phyloP scores from a whole-genome alignment of 352 stramenopile genomes.

The Phytophthora kernoviae region DNA sequence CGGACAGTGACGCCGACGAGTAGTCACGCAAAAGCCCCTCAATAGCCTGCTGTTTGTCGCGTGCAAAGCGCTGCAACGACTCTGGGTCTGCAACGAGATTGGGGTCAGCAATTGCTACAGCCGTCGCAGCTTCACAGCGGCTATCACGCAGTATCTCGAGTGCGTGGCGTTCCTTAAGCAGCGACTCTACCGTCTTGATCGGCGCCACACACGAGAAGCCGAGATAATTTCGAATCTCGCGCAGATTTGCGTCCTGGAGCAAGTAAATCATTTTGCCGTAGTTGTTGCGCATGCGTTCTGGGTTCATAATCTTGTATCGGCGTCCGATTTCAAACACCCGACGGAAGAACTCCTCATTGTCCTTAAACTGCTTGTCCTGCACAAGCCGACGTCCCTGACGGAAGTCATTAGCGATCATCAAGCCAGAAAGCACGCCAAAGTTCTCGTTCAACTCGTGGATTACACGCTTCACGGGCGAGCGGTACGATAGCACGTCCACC shows the following conservation, averaged over 20 bases:
- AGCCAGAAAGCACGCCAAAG: constrained; percentile 67
- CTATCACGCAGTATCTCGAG: constrained; percentile 79
- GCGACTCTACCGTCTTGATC: constrained; percentile 77
- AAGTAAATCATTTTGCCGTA: constrained; percentile 97
- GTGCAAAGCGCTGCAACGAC: constrained; percentile 26
- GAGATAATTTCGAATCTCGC: constrained; percentile 70
- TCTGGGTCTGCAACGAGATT: constrained; percentile 16
- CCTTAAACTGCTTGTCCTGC: constrained; percentile 61
- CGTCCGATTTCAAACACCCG: constrained; percentile 91
- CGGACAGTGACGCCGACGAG: constrained; percentile 44
- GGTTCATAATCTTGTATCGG: constrained; percentile 96
- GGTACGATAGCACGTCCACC: constrained; percentile 85
- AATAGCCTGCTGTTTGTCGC: constrained; percentile 41
- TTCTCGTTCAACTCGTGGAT: constrained; percentile 68
- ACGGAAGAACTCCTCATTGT: constrained; percentile 85
- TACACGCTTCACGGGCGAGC: constrained; percentile 75
- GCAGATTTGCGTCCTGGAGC: constrained; percentile 89
- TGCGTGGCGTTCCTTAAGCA: constrained; percentile 70
- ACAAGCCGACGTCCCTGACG: constrained; percentile 60
- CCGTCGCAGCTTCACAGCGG: constrained; percentile 66
- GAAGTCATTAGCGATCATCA: constrained; percentile 71
- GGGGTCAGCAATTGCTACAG: constrained; percentile 32
- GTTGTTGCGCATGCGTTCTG: constrained; percentile 88
- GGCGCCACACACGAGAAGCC: constrained; percentile 76
- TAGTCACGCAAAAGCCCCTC: constrained; percentile 52